Evolutionary conservation across 75 land plant species (phyloP), one percentile per base, ranked within the genome.

Genomic region (Gnetum montanum): DNA sequence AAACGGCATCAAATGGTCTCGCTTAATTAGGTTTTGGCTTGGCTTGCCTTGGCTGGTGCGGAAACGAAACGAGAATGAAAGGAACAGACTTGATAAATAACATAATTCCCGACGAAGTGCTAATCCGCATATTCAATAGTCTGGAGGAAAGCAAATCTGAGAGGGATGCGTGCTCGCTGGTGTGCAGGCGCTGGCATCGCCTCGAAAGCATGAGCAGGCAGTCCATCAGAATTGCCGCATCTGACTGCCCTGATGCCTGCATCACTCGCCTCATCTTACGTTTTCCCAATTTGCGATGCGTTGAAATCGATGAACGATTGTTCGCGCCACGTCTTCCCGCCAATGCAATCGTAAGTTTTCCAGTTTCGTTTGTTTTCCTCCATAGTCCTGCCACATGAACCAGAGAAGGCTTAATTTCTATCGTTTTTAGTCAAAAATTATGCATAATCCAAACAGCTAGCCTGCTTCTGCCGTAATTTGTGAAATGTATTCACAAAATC

Each of bases 171-270:
- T 77, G 78, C 66, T 64, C 87, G 5, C 72, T 90, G 62, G 96
- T 90, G 33, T 90, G 96, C 74, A 62, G 68, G 61, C 69, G 90
- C 29, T 90, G 96, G 96, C 66, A 64, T 36, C 27, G 48, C n/a
- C 65, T 86, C 68, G 92, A 90, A 58, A 66, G 96, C 3, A 68
- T 65, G 33, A 70, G 72, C 60, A 76, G 96, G 45, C 66, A 70
- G 41, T 61, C 87, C 4, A 58, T 90, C 34, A 71, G 78, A 3
- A 57, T 90, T 54, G 91, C 84, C 31, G 84, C 92, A 6, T 80
- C 96, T 37, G 87, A 81, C 3, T 29, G 60, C 34, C 74, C 91
- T 25, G 88, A 90, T 66, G 47, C 11, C 4, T 70, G 79, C 63
- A 52, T 83, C 22, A 29, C 50, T 11, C 58, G 62, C 41, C 38